These are phyloP conservation scores for Immersiporthe knoxdaviesiana DNA, from an alignment of 2,329 filamentous ascomycete species.

Conservation along the genomic window DNA sequence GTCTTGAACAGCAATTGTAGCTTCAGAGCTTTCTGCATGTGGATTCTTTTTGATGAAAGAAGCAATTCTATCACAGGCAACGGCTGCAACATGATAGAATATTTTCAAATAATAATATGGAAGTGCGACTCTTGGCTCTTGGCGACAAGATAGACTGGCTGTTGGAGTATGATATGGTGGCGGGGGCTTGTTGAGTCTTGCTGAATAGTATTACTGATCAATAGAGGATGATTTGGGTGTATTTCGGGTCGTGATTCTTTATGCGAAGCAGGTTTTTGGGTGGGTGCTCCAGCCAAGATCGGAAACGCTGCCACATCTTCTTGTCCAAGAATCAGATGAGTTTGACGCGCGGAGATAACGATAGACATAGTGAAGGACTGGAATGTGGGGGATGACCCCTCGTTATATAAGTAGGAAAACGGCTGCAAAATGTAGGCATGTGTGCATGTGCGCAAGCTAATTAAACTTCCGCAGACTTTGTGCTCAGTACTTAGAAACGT, in stretches of 20 bases:
- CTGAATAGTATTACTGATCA: neutral
- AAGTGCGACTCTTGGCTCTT: too few relatives aligned
- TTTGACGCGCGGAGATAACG: neutral
- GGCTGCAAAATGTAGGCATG: neutral
- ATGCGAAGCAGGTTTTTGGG: neutral
- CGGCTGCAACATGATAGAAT: too few relatives aligned
- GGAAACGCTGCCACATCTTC: constrained; percentile 1
- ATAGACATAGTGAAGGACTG: neutral
- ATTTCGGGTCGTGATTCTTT: neutral
- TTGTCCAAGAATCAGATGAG: neutral
- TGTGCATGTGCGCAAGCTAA: neutral
- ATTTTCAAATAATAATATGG: too few relatives aligned
- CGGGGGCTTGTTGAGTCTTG: too few relatives aligned
- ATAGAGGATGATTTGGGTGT: neutral
- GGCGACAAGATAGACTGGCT: too few relatives aligned
- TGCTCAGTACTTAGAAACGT: neutral
- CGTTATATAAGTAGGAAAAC: neutral
- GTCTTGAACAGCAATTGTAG: too few relatives aligned
- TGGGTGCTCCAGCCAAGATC: neutral
- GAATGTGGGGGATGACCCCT: neutral
- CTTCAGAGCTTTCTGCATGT: too few relatives aligned
- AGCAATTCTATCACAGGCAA: too few relatives aligned
- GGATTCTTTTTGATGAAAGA: too few relatives aligned
- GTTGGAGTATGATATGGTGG: too few relatives aligned
- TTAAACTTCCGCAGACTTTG: neutral